phyloP scores from a whole-genome alignment of 1,139 yeast species.

The Pichia sp. region DNA sequence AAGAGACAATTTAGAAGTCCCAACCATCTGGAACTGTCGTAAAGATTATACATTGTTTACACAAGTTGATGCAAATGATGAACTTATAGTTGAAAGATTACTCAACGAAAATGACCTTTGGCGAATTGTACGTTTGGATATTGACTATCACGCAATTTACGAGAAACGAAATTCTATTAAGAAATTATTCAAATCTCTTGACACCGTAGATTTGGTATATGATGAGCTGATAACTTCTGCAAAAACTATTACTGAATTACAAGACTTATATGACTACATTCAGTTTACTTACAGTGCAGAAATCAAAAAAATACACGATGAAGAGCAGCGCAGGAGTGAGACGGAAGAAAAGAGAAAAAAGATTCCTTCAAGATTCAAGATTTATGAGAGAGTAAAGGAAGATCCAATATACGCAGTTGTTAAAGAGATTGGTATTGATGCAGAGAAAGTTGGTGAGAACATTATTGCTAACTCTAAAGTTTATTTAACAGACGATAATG shows the following conservation, averaged over 20 bases:
- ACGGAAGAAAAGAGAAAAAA: conserved; percentile 25
- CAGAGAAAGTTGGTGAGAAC: conserved; percentile 80
- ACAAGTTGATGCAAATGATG: conserved; percentile 38
- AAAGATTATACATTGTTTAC: conserved; percentile 73
- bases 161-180: conserved; percentile 66
- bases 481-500: conserved; percentile 69
- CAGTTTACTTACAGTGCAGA: conserved; percentile 76
- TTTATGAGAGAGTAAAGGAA: conserved; percentile 67
- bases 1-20: conserved; percentile 79
- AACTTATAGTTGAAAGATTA: conserved; percentile 44
- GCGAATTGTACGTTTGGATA: conserved; percentile 80
- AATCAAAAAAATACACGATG: conserved; percentile 36
- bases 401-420: conserved; percentile 66
- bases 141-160: conserved; percentile 80
- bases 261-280: conserved; percentile 79
- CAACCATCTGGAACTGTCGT: conserved; percentile 94
- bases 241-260: conserved; percentile 68
- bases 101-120: conserved; percentile 82
- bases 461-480: conserved; percentile 65
- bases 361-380: conserved; percentile 64
- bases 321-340: conserved; percentile 4
- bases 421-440: conserved; percentile 65
- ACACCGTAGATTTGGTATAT: conserved; percentile 51
- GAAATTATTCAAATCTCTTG: conserved; percentile 49
- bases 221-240: conserved; percentile 50